Conservation (phyloP, 2,329 filamentous ascomycete genomes). For the Exophiala mesophila region DNA sequence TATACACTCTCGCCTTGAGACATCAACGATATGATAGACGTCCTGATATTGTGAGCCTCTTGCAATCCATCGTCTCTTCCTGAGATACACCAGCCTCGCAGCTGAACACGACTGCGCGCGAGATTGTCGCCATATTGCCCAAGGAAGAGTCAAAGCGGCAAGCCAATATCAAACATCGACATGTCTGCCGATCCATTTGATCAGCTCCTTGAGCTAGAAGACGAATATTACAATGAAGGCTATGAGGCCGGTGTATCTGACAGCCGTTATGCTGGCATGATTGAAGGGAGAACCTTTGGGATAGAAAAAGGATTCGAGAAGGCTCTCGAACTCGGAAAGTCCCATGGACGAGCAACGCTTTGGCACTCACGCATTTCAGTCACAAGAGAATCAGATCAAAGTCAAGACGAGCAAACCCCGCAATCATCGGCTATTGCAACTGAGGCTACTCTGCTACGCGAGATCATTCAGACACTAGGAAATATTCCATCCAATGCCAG, state of each 20-base stretch:
- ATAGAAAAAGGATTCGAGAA: constrained; percentile 93
- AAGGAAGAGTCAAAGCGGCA: too few species aligned
- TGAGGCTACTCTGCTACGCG: constrained; percentile 2
- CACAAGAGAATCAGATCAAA: constrained; percentile 2
- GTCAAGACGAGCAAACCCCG: constrained; percentile 4
- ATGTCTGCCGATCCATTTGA: constrained; percentile 52
- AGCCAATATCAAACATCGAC: background rate
- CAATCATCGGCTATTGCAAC: background rate
- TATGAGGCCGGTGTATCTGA: constrained; percentile 70
- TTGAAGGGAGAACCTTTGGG: constrained; percentile 86
- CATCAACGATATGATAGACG: too few species aligned
- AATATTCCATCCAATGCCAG: constrained; percentile 54
- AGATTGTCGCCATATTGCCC: too few species aligned
- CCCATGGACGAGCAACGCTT: constrained; percentile 74
- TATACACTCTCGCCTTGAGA: too few species aligned
- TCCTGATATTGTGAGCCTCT: too few species aligned
- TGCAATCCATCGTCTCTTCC: background rate
- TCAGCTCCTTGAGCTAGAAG: constrained; percentile 55
- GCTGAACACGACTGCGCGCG: too few species aligned
- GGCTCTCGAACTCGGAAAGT: constrained; percentile 70
- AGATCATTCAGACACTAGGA: constrained; percentile 8
- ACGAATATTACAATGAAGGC: constrained; percentile 75
- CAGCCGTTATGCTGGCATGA: constrained; percentile 69
- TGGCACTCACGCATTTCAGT: constrained; percentile 67
- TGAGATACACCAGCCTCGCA: too few species aligned